These are phyloP conservation scores for Borealophlyctis nickersoniae DNA, from an alignment of 192 early-diverging fungal species.

Conservation along the genomic window DNA sequence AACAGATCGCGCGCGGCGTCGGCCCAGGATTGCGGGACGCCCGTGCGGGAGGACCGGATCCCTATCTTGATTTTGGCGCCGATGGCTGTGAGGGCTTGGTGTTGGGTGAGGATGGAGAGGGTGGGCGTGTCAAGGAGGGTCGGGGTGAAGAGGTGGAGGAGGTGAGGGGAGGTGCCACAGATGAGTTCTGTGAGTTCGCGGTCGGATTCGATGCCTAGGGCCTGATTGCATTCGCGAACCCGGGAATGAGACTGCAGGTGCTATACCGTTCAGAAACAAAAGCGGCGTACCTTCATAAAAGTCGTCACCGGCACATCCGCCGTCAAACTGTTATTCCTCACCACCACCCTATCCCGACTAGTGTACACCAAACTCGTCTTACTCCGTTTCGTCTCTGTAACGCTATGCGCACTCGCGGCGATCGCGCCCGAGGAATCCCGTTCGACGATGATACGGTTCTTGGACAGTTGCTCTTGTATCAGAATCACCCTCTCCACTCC, in stretches of 20 bases:
- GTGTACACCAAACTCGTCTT: conserved; percentile 79
- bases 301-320: conserved; percentile 81
- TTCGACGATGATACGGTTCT: conserved; percentile 94
- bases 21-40: conserved; percentile 24
- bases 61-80: conserved; percentile 67
- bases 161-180: conserved; percentile 74
- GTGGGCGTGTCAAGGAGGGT: conserved; percentile 76
- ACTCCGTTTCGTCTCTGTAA: conserved; percentile 84
- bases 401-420: conserved; percentile 76
- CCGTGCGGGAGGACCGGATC: conserved; percentile 12
- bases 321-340: conserved; percentile 82
- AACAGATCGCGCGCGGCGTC: conserved; percentile 86
- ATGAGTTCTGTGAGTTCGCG: conserved; percentile 89
- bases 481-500: conserved; percentile 93
- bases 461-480: conserved; percentile 94
- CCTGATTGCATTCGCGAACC: conserved; percentile 85
- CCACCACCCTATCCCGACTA: conserved; percentile 35
- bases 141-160: conserved; percentile 73
- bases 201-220: conserved; percentile 88
- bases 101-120: conserved; percentile 72
- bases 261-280: conserved; percentile 7
- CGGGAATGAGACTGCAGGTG: conserved; percentile 85
- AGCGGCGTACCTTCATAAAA: conserved; percentile 77
- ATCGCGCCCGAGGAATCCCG: conserved; percentile 73
- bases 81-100: conserved; percentile 82